phyloP scores from a whole-genome alignment of 2,329 filamentous ascomycete genomes.

The Sarocladium kiliense region DNA sequence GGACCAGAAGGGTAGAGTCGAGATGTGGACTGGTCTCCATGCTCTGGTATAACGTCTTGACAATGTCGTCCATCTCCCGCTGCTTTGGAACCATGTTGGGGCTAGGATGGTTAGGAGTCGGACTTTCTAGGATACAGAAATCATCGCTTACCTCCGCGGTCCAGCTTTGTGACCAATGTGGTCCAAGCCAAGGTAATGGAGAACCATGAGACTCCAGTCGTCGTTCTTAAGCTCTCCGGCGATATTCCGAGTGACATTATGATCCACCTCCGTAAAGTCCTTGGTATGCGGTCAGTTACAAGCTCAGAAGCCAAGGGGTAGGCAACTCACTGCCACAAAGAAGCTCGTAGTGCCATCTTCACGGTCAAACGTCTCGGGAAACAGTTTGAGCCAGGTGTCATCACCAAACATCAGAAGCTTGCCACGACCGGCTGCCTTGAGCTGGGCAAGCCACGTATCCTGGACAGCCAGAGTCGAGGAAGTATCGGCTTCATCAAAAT shows the following conservation, averaged over 20 bases:
- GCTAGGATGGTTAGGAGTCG: constrained; percentile 36
- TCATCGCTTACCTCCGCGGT: constrained; percentile 61
- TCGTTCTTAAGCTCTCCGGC: constrained; percentile 65
- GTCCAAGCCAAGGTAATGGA: constrained; percentile 93
- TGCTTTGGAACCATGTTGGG: constrained; percentile 93
- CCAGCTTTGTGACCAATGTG: constrained; percentile 97
- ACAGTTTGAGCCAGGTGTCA: constrained; percentile 97
- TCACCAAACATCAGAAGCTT: constrained; percentile 94
- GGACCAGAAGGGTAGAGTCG: constrained; percentile 71
- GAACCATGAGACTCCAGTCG: constrained; percentile 90
- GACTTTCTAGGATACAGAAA: neutral
- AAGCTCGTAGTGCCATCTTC: constrained; percentile 94
- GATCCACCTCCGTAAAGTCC: constrained; percentile 97
- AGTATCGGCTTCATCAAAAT: constrained; percentile 91
- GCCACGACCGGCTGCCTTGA: constrained; percentile 66
- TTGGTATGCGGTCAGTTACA: constrained; percentile 28
- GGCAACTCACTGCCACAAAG: constrained; percentile 81
- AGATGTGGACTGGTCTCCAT: constrained; percentile 69
- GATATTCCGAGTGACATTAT: constrained; percentile 92
- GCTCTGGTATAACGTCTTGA: constrained; percentile 68
- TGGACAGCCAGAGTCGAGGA: constrained; percentile 81
- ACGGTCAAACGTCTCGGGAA: constrained; percentile 81
- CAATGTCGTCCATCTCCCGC: constrained; percentile 83
- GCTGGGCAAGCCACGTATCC: constrained; percentile 94
- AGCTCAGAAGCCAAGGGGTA: neutral